Conservation (phyloP, 202 grass and related monocot species). For the Elaeis oleifera region DNA sequence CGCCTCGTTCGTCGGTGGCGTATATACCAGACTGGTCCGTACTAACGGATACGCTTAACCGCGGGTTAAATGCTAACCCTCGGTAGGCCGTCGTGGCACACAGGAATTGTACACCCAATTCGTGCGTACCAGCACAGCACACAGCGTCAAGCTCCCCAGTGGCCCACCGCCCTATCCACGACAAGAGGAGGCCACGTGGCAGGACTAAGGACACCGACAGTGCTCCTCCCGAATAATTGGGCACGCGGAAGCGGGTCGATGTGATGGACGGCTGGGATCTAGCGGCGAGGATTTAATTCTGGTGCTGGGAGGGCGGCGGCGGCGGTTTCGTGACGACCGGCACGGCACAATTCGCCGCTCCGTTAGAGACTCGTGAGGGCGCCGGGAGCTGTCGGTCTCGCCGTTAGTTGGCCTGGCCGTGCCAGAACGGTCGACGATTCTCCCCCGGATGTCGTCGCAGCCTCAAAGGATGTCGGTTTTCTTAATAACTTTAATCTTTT, state of each 20-base stretch:
- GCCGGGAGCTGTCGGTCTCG: too few relatives aligned
- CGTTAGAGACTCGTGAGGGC: too few relatives aligned
- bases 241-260: not conserved
- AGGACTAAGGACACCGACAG: not conserved
- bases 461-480: too few relatives aligned
- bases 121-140: not conserved
- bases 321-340: not conserved
- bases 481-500: too few relatives aligned
- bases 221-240: conserved; percentile 3
- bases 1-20: conserved; percentile 27
- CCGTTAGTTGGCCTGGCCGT: too few relatives aligned
- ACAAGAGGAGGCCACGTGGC: not conserved
- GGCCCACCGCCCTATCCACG: not conserved
- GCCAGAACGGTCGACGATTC: too few relatives aligned
- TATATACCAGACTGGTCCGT: conserved; percentile 16
- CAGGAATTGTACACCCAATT: not conserved
- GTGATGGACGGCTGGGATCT: conserved; percentile 3
- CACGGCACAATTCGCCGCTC: not conserved
- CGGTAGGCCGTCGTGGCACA: not conserved
- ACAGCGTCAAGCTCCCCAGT: not conserved
- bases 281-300: not conserved
- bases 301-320: not conserved
- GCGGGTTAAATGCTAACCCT: not conserved
- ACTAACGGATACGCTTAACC: conserved; percentile 5
- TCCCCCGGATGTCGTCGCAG: too few relatives aligned